Percentiles rank a stretch among this genome's conserved stretches.
phyloP scores from a whole-genome alignment of 23 red algal species.

The Gracilaria domingensis region DNA sequence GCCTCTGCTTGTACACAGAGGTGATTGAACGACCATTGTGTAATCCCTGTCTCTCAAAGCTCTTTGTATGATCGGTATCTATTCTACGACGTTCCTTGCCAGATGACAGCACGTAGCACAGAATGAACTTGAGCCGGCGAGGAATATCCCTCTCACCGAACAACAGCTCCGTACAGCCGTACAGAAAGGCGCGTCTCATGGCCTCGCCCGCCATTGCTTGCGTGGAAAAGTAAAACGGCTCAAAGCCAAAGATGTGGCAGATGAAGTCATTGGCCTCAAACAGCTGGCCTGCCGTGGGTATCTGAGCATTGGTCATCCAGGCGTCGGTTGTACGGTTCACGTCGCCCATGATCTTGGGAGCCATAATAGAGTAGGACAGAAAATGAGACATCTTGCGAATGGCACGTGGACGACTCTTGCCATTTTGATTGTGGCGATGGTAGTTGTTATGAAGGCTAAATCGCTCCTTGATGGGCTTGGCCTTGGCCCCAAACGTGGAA shows the following conservation, averaged over 20 bases:
- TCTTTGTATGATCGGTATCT: slow-evolving; percentile 46
- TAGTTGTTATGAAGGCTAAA: slow-evolving; percentile 57
- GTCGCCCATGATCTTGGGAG: slow-evolving; percentile 40
- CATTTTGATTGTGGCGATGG: slow-evolving; percentile 22
- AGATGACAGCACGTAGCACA: slow-evolving; percentile 64
- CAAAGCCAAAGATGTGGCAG: slow-evolving; percentile 41
- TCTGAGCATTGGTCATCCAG: slow-evolving; percentile 44
- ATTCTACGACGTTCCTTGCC: slow-evolving; percentile 48
- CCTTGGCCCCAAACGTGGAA: slow-evolving; percentile 34
- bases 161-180: slow-evolving; percentile 51
- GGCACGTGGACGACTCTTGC: slow-evolving; percentile 20
- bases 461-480: slow-evolving; percentile 43
- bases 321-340: slow-evolving; percentile 39
- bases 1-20: slow-evolving; percentile 46
- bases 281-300: slow-evolving; percentile 30
- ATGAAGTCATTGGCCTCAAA: slow-evolving; percentile 65
- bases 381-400: slow-evolving; percentile 55
- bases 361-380: slow-evolving; percentile 50
- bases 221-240: slow-evolving; percentile 72
- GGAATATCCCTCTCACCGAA: slow-evolving; percentile 57
- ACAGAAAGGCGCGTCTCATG: slow-evolving; percentile 62
- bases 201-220: slow-evolving; percentile 42
- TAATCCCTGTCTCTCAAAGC: slow-evolving; percentile 57
- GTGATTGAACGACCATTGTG: slow-evolving; percentile 55
- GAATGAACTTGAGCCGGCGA: slow-evolving; percentile 59